Conservation (phyloP, 1,284 basidiomycete genomes). For the Jaminaea rosea region DNA sequence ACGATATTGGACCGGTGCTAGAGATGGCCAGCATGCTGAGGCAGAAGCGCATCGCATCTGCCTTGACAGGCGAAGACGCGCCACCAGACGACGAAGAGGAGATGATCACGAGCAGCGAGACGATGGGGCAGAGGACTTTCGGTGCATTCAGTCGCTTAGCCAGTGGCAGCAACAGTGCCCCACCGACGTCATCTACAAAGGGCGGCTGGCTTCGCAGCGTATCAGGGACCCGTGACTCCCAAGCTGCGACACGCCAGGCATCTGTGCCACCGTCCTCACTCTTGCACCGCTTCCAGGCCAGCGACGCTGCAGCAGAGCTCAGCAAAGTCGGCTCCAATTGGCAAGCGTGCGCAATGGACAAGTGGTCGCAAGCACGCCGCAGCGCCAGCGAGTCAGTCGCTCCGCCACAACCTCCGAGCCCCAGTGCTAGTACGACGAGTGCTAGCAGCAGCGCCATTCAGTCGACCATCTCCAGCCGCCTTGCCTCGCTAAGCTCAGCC, state of each 20-base stretch:
- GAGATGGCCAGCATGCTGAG: slow-evolving; percentile 26
- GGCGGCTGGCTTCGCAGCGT: slow-evolving; percentile 4
- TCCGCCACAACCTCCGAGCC: slow-evolving; percentile 5
- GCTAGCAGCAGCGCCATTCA: background rate
- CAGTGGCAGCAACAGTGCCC: background rate
- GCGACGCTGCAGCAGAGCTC: slow-evolving; percentile 39
- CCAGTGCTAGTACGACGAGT: background rate
- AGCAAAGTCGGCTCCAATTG: slow-evolving; percentile 42
- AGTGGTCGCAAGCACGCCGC: slow-evolving; percentile 15
- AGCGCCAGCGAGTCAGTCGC: slow-evolving; percentile 1
- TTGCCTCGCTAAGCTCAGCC: slow-evolving; percentile 18
- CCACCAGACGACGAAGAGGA: slow-evolving; percentile 21
- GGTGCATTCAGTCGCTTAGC: slow-evolving; percentile 3
- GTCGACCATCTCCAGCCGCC: slow-evolving; percentile 7
- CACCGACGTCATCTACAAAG: background rate
- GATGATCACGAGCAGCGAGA: background rate
- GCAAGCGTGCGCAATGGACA: slow-evolving; percentile 35
- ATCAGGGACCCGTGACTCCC: slow-evolving; percentile 2
- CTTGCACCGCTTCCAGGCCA: slow-evolving; percentile 36
- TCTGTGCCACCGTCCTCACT: background rate
- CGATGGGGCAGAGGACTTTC: slow-evolving; percentile 1
- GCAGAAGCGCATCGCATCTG: slow-evolving; percentile 29
- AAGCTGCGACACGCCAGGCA: background rate
- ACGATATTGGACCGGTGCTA: slow-evolving; percentile 32
- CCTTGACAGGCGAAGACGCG: slow-evolving; percentile 34